Conservation (phyloP, 352 stramenopile species). For the Pseudoperonospora humuli region DNA sequence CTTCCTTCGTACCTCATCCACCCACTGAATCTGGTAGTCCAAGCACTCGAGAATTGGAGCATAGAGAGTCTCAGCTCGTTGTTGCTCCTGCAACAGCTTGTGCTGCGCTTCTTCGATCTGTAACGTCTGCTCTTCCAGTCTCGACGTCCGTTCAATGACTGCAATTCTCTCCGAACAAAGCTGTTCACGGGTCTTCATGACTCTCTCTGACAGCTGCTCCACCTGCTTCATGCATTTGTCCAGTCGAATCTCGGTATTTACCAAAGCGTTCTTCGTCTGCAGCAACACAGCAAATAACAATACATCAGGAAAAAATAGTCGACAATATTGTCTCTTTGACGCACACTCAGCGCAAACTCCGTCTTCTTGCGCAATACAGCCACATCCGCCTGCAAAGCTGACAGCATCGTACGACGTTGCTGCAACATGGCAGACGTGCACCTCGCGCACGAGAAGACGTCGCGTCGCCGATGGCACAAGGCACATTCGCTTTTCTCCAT, state of each 20-base stretch:
- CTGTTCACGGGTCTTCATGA: constrained; percentile 64
- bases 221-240: constrained; percentile 49
- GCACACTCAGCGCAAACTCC: constrained; percentile 53
- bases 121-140: constrained; percentile 38
- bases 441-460: constrained; percentile 51
- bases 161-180: constrained; percentile 63
- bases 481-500: constrained; percentile 47
- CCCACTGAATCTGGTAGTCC: constrained; percentile 63
- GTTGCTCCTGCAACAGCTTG: constrained; percentile 25
- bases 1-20: constrained; percentile 29
- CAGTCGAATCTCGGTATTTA: constrained; percentile 43
- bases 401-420: constrained; percentile 68
- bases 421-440: constrained; percentile 67
- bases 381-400: constrained; percentile 66
- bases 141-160: constrained; percentile 44
- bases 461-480: constrained; percentile 40
- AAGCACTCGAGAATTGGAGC: constrained; percentile 49
- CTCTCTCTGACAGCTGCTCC: constrained; percentile 42
- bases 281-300: background rate
- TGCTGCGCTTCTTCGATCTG: constrained; percentile 37
- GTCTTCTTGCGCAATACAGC: constrained; percentile 75
- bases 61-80: constrained; percentile 32
- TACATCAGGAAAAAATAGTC: background rate
- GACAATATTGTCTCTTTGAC: constrained; percentile 1
- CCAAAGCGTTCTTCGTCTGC: constrained; percentile 42